Evolutionary conservation across 495 filamentous ascomycete genomes (phyloP), one percentile per base, ranked within the genome.

Genomic region (Annulohypoxylon maeteangense): DNA sequence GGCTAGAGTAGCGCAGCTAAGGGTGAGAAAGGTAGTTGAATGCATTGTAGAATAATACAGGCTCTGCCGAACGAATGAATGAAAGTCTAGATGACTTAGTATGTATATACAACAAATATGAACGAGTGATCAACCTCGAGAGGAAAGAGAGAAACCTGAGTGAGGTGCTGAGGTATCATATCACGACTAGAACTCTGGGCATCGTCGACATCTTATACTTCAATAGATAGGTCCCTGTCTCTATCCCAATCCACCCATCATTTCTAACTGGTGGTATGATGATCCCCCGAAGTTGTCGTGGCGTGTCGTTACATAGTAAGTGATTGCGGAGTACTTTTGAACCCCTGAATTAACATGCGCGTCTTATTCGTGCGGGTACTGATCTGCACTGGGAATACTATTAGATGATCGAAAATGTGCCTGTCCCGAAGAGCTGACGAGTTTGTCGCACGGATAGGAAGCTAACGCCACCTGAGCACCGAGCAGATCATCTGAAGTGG

Each of bases 241-340:
- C n/a, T n/a, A n/a, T n/a, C n/a, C n/a, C n/a, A n/a, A 45, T 22
- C 7, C 34, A 66, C 53, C 32, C 59, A 47, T 42, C 45, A 29
- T 27, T 67, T 67, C 45, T 12, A 22, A 54, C 12, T 44, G 10
- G 58, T 62, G 65, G 58, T 42, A 57, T 23, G 58, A 50, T 32
- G 65, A 68, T 62, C 57, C 16, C 22, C 38, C 34, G 44, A 54
- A 40, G n/a, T 34, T n/a, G 61, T 22, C 31, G n/a, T 40, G 25
- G 16, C n/a, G 29, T 34, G 31, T n/a, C n/a, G n/a, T n/a, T n/a
- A n/a, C n/a, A n/a, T n/a, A n/a, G n/a, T n/a, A 20, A 29, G 14
- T 20, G 34, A 54, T 4, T 20, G 27, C 50, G 50, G 50, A 34
- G 50, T 20, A 44, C 40, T 6, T 18, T 2, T 44, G 40, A 44